Conservation (phyloP, 1,139 yeast species). For the Hemisphaericaspora lyxosophila region DNA sequence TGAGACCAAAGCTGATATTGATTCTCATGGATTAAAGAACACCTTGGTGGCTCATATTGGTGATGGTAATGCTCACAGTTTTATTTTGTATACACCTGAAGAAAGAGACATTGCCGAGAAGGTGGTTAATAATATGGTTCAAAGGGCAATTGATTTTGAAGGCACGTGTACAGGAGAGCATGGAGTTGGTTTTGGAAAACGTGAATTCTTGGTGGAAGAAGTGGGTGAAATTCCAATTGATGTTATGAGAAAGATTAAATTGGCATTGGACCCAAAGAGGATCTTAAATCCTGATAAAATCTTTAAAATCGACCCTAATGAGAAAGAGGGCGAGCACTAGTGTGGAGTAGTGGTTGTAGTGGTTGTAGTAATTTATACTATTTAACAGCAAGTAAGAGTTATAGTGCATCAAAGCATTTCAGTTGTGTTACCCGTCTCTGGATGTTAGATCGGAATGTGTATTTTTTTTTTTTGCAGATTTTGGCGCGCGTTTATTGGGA, state of each 20-base stretch:
- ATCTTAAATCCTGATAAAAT: constrained; percentile 48
- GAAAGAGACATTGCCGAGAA: constrained; percentile 45
- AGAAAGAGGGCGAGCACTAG: too few species aligned
- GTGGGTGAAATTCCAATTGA: constrained; percentile 65
- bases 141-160: constrained; percentile 63
- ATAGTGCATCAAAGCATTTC: too few species aligned
- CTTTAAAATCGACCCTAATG: constrained; percentile 61
- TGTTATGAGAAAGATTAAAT: constrained; percentile 63
- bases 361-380: too few species aligned
- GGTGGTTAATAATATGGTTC: constrained; percentile 69
- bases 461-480: too few species aligned
- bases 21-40: constrained; percentile 21
- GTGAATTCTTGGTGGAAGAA: constrained; percentile 63
- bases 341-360: too few species aligned
- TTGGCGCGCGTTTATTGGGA: too few species aligned
- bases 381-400: too few species aligned
- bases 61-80: constrained; percentile 33
- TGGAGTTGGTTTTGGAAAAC: constrained; percentile 83
- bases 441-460: too few species aligned
- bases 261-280: constrained; percentile 39
- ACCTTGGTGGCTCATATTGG: constrained; percentile 34
- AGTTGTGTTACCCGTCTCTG: too few species aligned
- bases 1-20: constrained; percentile 29
- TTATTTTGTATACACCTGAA: constrained; percentile 28
- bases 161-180: constrained; percentile 94